phyloP scores from a whole-genome alignment of 805 yeast genomes.

The Pichia thaimueangensis region DNA sequence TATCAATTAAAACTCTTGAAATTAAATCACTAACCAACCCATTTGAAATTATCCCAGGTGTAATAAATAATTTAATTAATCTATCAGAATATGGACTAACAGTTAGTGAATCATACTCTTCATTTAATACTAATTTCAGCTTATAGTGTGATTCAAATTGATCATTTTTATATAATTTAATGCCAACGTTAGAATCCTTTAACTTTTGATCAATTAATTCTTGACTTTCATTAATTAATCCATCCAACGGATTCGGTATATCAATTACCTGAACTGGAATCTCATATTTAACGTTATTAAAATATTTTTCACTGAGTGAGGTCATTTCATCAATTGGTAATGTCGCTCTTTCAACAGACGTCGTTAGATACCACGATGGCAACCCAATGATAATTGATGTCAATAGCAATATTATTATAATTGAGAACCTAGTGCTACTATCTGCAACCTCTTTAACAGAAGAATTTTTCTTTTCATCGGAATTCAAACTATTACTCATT shows the following conservation, averaged over 20 bases:
- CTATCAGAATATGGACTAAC: conserved; percentile 36
- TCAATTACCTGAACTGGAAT: conserved; percentile 40
- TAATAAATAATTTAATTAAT: conserved; percentile 27
- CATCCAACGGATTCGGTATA: conserved; percentile 26
- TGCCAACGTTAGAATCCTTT: conserved; percentile 25
- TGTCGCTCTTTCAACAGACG: conserved; percentile 56
- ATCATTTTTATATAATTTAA: conserved; percentile 20
- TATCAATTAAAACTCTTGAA: conserved; percentile 31
- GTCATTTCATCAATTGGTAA: conserved; percentile 44
- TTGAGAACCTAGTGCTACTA: conserved; percentile 8
- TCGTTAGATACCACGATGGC: conserved; percentile 57
- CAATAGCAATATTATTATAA: conserved; percentile 23
- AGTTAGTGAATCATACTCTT: conserved; percentile 21
- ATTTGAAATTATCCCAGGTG: conserved; percentile 22
- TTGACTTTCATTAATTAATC: conserved; percentile 33
- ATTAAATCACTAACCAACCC: conserved; percentile 33
- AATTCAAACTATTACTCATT: too few species aligned
- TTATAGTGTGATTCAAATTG: conserved; percentile 3
- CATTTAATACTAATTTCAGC: conserved; percentile 24
- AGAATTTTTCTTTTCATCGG: too few species aligned
- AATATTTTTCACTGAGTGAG: conserved; percentile 13
- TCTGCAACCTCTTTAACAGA: background rate
- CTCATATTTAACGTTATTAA: conserved; percentile 26
- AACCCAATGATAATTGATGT: conserved; percentile 38
- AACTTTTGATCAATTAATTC: conserved; percentile 26